Evolutionary conservation across 306 rosid genomes (phyloP).

Genomic region (Rubus idaeus): DNA sequence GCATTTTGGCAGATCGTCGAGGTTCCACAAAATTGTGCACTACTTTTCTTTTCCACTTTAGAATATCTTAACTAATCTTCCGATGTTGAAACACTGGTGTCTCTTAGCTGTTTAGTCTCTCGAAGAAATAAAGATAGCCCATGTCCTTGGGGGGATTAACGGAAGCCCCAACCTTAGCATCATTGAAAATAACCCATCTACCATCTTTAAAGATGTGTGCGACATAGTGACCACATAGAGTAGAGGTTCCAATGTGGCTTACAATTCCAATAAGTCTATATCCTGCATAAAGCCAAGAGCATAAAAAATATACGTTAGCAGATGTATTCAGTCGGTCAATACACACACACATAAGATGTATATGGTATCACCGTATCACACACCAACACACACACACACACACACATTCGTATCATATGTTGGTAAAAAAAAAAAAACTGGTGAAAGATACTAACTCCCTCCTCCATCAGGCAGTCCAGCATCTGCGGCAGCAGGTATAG

Average conservation of each 20-base stretch:
- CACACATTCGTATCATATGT: neutral
- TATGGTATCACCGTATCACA: neutral
- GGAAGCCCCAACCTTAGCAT: slow-evolving; percentile 87
- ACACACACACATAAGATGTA: neutral
- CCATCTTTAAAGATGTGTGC: slow-evolving; percentile 89
- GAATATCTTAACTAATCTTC: neutral
- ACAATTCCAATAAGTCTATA: slow-evolving; percentile 81
- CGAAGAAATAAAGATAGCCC: slow-evolving; percentile 95
- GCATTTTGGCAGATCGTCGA: neutral
- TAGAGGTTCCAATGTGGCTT: slow-evolving; percentile 95
- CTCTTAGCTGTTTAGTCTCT: slow-evolving; percentile 50
- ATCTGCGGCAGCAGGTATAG: slow-evolving; percentile 35
- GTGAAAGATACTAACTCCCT: slow-evolving; percentile 70
- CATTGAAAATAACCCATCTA: slow-evolving; percentile 92
- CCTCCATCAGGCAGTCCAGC: slow-evolving; percentile 80
- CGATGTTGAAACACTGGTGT: neutral
- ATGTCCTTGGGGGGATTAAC: slow-evolving; percentile 94
- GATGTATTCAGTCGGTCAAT: neutral
- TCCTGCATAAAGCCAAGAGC: slow-evolving; percentile 43
- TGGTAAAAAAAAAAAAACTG: neutral
- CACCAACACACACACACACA: neutral
- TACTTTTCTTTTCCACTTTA: neutral
- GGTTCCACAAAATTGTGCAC: slow-evolving; percentile 17
- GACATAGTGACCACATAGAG: slow-evolving; percentile 93
- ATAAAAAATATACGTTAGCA: neutral